Evolutionary conservation across 2,329 filamentous ascomycete genomes (phyloP), one percentile per base, ranked within the genome.

Genomic region (Colletotrichum karsti): DNA sequence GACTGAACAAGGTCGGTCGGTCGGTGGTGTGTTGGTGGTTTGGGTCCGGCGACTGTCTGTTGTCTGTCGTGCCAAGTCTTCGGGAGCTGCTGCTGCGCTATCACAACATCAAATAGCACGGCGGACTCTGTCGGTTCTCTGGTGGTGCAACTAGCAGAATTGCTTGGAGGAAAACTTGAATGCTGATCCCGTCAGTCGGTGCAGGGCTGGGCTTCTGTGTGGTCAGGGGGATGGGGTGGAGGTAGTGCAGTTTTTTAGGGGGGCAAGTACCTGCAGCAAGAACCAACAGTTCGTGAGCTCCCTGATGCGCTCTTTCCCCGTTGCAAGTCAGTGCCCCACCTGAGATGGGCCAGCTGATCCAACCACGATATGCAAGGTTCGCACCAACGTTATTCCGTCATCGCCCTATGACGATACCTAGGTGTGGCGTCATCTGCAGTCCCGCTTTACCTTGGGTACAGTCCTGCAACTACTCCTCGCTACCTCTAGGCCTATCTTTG

Each of bases 221-320:
- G 46, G 46, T 53, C 58, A 41, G 57, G 24, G 48, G 44, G 35
- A 57, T 54, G 64, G 65, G 60, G 59, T 67, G 42, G 59, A 63
- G 59, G 64, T 67, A 41, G 26, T 48, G 57, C 30, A 26, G 26
- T 18, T 51, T 56, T 63, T 67, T 67, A 50, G 24, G 58, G 63
- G 58, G 63, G 46, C 41, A 59, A 67, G 67, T 69, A 68, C 67
- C 67, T 69, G 67, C 67, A 69, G 58, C 63, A 67, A 37, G 63
- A 67, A 69, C 67, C 67, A 63, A 68, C 67, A 68, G 63, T 67
- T 69, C 63, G 24, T 63, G 63, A 50, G 39, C 51, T 51, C 51
- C 28, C 53, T 53, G 54, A 53, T 58, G 39, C 64, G 7, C n/a
- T 42, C 15, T 39, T 44, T 57, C 37, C 63, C 63, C 63, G 59